Evolutionary conservation across 1,284 basidiomycete species (phyloP).

Genomic region (Agroathelia rolfsii): DNA sequence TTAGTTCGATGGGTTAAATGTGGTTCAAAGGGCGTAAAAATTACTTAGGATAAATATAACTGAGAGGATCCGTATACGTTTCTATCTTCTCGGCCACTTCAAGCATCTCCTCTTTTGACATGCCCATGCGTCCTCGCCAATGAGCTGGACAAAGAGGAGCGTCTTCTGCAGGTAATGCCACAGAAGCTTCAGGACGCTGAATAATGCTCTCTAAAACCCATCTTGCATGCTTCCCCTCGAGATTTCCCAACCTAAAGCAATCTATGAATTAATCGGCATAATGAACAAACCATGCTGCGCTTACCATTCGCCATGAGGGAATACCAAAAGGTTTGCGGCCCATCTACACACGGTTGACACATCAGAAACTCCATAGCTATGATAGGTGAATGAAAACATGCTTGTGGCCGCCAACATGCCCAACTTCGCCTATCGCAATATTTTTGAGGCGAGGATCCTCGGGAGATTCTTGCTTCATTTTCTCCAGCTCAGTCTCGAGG

Average conservation of each 20-base stretch:
- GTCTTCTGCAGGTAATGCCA: constrained; percentile 21
- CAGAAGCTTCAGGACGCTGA: constrained; percentile 17
- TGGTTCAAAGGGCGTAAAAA: too few species aligned
- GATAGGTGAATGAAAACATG: constrained; percentile 27
- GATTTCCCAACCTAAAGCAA: constrained; percentile 43
- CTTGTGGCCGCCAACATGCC: constrained; percentile 82
- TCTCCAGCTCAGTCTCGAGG: constrained; percentile 31
- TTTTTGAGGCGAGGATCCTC: constrained; percentile 17
- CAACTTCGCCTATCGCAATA: constrained; percentile 53
- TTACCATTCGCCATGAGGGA: constrained; percentile 75
- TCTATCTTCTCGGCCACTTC: too few species aligned
- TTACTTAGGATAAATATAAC: too few species aligned
- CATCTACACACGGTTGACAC: constrained; percentile 34
- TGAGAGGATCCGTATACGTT: too few species aligned
- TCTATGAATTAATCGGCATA: constrained; percentile 1
- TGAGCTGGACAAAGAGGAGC: constrained; percentile 31
- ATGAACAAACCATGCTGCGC: constrained; percentile 13
- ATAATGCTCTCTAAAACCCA: constrained; percentile 41
- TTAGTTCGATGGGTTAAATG: too few species aligned
- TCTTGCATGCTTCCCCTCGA: constrained; percentile 47
- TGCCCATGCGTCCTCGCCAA: constrained; percentile 74
- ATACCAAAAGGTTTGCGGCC: constrained; percentile 70
- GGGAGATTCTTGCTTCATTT: constrained; percentile 17
- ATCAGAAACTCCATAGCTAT: constrained; percentile 7
- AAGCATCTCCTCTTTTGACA: constrained; percentile 47